Conservation (phyloP, 2,329 filamentous ascomycete species). For the Xylaria sp. region DNA sequence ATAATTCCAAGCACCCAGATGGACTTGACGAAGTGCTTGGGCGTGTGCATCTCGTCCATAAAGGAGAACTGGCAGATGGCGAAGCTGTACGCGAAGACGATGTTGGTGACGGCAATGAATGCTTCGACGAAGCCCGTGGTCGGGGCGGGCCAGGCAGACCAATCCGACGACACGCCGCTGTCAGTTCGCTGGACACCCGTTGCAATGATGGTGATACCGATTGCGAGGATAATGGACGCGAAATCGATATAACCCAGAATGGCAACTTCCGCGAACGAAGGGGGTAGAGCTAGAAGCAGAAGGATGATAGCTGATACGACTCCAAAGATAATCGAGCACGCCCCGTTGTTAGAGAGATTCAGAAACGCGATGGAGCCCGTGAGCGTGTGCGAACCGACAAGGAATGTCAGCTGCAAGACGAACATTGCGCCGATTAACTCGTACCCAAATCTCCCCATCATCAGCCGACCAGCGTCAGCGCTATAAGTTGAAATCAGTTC, state of each 20-base stretch:
- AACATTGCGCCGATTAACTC: conserved; percentile 65
- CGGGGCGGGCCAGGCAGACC: conserved; percentile 49
- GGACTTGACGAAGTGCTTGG: conserved; percentile 50
- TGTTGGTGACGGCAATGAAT: conserved; percentile 67
- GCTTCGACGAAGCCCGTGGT: conserved; percentile 57
- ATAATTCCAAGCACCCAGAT: conserved; percentile 64
- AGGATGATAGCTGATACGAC: conserved; percentile 65
- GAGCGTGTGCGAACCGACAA: conserved; percentile 71
- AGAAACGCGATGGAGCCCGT: conserved; percentile 71
- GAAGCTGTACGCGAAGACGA: conserved; percentile 69
- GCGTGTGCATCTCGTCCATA: conserved; percentile 56
- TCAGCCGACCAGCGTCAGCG: conserved; percentile 67
- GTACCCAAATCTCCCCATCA: conserved; percentile 63
- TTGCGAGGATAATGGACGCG: conserved; percentile 65
- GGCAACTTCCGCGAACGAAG: conserved; percentile 67
- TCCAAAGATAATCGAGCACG: conserved; percentile 68
- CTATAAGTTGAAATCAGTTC: conserved; percentile 27
- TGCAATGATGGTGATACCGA: conserved; percentile 68
- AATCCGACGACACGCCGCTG: conserved; percentile 40
- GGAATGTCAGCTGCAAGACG: conserved; percentile 68
- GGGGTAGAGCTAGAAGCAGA: conserved; percentile 64
- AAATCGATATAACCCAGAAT: conserved; percentile 69
- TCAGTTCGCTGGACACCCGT: conserved; percentile 57
- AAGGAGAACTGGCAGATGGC: conserved; percentile 53
- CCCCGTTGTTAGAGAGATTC: conserved; percentile 63